Conservation (phyloP, 2,329 filamentous ascomycete genomes). For the Teratosphaeria epicoccoides region DNA sequence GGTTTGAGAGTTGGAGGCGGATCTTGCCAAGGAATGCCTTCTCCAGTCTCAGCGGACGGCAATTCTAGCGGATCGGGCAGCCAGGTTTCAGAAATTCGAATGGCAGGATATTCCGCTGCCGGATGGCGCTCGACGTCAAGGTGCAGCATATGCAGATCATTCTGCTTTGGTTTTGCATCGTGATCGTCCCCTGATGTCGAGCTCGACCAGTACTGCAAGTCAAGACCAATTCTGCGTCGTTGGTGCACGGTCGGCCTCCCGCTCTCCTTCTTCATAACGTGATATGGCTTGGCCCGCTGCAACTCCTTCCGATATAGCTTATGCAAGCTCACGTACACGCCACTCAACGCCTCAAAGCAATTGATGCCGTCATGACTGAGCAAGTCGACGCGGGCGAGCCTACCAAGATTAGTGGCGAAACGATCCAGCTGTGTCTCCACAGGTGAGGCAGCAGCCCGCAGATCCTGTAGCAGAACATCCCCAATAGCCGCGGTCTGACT, state of each 20-base stretch:
- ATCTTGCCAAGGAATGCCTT: conserved; percentile 50
- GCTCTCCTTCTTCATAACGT: conserved; percentile 58
- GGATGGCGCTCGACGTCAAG: conserved; percentile 50
- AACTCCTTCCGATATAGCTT: conserved; percentile 63
- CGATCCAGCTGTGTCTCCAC: conserved; percentile 57
- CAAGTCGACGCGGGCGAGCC: conserved; percentile 58
- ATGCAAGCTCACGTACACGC: conserved; percentile 59
- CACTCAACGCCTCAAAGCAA: conserved; percentile 66
- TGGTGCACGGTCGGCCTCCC: conserved; percentile 63
- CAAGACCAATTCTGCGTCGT: conserved; percentile 55
- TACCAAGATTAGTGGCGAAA: conserved; percentile 62
- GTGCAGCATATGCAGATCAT: conserved; percentile 42
- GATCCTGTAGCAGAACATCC: conserved; percentile 54
- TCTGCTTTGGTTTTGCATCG: neutral
- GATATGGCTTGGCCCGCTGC: conserved; percentile 36
- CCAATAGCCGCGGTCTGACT: conserved; percentile 53
- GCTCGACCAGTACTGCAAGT: conserved; percentile 60
- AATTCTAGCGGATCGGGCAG: conserved; percentile 59
- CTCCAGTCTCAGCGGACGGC: conserved; percentile 46
- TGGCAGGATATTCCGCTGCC: conserved; percentile 35
- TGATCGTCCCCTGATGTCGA: neutral
- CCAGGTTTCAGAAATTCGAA: conserved; percentile 62
- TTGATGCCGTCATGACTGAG: conserved; percentile 61
- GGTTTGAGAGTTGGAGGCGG: conserved; percentile 52
- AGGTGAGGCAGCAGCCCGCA: conserved; percentile 45